phyloP scores from a whole-genome alignment of 176 grass and related monocot species.

The Bonia amplexicaulis region DNA sequence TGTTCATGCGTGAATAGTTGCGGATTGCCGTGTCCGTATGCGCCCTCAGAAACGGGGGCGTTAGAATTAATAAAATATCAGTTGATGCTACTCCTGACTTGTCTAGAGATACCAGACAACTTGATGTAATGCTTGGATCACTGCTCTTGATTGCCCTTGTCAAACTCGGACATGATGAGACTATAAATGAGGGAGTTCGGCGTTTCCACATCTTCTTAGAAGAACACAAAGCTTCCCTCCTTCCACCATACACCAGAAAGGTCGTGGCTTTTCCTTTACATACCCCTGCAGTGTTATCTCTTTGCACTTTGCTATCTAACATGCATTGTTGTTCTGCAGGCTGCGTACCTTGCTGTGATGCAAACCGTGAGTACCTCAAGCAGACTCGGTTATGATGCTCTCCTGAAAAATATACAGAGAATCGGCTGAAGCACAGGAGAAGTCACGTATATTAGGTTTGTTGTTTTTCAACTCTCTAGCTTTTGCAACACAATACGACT shows the following conservation, averaged over 20 bases:
- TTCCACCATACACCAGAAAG: slow-evolving; percentile 80
- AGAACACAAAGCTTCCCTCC: slow-evolving; percentile 53
- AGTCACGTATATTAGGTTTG: slow-evolving; percentile 59
- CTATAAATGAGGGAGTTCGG: slow-evolving; percentile 62
- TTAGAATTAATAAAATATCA: slow-evolving; percentile 48
- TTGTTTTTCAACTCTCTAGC: slow-evolving; percentile 6
- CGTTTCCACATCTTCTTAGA: slow-evolving; percentile 59
- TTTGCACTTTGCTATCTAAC: slow-evolving; percentile 16
- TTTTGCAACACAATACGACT: not conserved
- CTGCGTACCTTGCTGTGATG: slow-evolving; percentile 88
- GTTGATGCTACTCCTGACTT: slow-evolving; percentile 68
- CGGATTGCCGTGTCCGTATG: too few relatives aligned
- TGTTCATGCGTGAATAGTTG: too few relatives aligned
- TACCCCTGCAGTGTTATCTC: not conserved
- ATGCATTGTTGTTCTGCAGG: slow-evolving; percentile 51
- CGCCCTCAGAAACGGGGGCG: too few relatives aligned
- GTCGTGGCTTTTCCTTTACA: slow-evolving; percentile 30
- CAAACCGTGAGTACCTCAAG: slow-evolving; percentile 42
- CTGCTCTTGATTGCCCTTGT: slow-evolving; percentile 70
- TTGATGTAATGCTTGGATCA: slow-evolving; percentile 78
- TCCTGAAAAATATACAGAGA: slow-evolving; percentile 82
- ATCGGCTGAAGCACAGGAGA: slow-evolving; percentile 64
- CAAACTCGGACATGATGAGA: slow-evolving; percentile 56
- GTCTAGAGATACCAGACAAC: slow-evolving; percentile 52
- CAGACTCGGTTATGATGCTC: slow-evolving; percentile 62